Evolutionary conservation across 345 rosid genomes (phyloP), one percentile per base, ranked within the genome.

Genomic region (Rhizophora mangle): DNA sequence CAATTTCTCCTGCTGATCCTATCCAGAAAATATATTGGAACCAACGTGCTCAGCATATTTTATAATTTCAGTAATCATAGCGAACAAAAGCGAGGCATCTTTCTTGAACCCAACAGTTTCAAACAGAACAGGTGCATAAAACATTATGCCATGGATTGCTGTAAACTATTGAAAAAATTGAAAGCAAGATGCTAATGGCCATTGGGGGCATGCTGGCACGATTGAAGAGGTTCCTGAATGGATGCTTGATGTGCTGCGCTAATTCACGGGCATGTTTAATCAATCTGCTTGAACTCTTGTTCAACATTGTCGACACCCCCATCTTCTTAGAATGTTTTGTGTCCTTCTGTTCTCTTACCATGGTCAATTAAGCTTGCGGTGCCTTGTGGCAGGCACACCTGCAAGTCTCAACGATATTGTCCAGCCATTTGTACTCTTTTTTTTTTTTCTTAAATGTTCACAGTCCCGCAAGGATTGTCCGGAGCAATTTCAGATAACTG

Each of bases 81-180:
- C 66, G 0, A 93, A 90, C 64, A 82, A 86, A 70, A 88, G 76
- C 1, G 96, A 68, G 0, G 93, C 86, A 10, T 82, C 75, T 32
- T 18, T 85, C 29, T 86, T 86, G 49, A 87, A 89, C 1, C 93
- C 96, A 60, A 87, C 78, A 0, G 89, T 89, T 62, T 87, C 87
- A 77, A 89, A 89, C 43, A 89, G 63, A n/a, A 86, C 85, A 0
- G 92, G 96, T 6, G 93, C 82, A 0, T 87, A 84, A 63, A 80
- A 82, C 88, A 84, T 84, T 27, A 84, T 79, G 37, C 80, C 88
- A 39, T 84, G 80, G 74, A 82, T 80, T 6, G 84, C 88, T 0
- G 87, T 77, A 52, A 81, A 78, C 29, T 84, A 85, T 70, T 79
- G 84, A 70, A 79, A 81, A 10, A 81, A 5, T 43, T 61, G 74